Base-by-base conservation (phyloP, 805 yeast species). In the Vanderwaltozyma polyspora region DNA sequence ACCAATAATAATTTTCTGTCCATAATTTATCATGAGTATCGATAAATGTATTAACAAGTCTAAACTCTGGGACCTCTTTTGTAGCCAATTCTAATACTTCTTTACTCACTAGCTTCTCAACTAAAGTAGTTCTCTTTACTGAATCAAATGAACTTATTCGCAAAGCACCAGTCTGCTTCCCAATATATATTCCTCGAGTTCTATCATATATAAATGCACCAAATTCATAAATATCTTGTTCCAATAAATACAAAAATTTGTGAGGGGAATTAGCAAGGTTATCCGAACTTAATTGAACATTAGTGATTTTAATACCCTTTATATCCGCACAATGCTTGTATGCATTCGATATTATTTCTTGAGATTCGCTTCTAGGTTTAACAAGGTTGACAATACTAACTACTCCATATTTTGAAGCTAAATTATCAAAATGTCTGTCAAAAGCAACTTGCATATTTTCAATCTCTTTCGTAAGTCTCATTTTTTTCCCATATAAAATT, bases 1-100 rank as follows among this genome's bases (percentile, higher is more conserved):
- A 71, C 43, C 79, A 85, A 49, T 80, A 87, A 23, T 93, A 94
- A 54, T 86, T 86, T 52, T 87, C 94, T 6, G 94, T 91, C 96
- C 96, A 87, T 18, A 87, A 59, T 18, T 77, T 70, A 42, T 85
- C 79, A 45, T 85, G 94, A 19, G 75, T 75, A 12, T 67, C 61
- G 49, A 72, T 62, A n/a, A 84, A 59, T 6, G 72, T 79, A 15
- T 66, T 44, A 0, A 63, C 59, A 5, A 60, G 43, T 9, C 52
- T 55, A 10, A 54, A 38, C 23, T 63, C 64, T 2, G 60, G 59
- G 37, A 79, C 70, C 36, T 64, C 69, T 10, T 45, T 39, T 14
- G 63, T 46, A 6, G 63, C 60, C 26, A 53, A 35, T 15, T 59
- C 62, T 25, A 91, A 49, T 2, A 84, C 82, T 35, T 76, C 78